Evolutionary conservation across 1,284 basidiomycete genomes (phyloP).

Genomic region (Leucoagaricus sp.): DNA sequence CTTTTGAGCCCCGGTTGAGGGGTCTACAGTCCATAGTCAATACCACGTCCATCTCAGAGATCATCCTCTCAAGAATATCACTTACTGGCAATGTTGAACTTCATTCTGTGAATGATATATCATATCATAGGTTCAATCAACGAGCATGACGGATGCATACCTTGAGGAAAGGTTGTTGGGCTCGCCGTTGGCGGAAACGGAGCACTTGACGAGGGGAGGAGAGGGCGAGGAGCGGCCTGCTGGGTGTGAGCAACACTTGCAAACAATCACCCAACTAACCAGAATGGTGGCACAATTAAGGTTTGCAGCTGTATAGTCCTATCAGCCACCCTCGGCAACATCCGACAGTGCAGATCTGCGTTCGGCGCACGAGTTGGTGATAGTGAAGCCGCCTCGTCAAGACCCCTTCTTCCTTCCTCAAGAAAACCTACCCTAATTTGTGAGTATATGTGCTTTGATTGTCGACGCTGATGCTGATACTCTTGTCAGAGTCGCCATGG

Average conservation of each 20-base stretch:
- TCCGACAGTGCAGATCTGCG: constrained; percentile 19
- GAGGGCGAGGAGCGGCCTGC: constrained; percentile 21
- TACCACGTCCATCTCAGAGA: constrained; percentile 21
- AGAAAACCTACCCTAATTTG: constrained; percentile 27
- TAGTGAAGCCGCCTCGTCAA: constrained; percentile 19
- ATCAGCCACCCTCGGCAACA: constrained; percentile 34
- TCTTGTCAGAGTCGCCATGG: constrained; percentile 53
- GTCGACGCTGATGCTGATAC: background rate
- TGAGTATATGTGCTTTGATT: too few relatives aligned
- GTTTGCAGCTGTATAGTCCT: constrained; percentile 43
- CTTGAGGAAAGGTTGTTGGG: constrained; percentile 29
- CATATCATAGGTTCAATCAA: constrained; percentile 15
- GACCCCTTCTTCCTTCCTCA: constrained; percentile 25
- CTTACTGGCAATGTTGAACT: constrained; percentile 96
- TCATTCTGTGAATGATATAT: constrained; percentile 58
- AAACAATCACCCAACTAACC: constrained; percentile 28
- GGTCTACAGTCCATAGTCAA: constrained; percentile 51
- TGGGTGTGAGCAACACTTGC: constrained; percentile 28
- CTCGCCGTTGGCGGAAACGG: constrained; percentile 30
- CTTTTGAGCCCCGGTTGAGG: constrained; percentile 97
- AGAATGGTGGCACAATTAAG: constrained; percentile 31
- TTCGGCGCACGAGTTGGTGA: constrained; percentile 10
- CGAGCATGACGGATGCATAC: constrained; percentile 18
- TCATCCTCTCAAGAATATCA: constrained; percentile 5
- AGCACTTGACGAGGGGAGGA: constrained; percentile 28